These are phyloP conservation scores for Lodderomyces margitis DNA, from an alignment of 1,139 yeast species.

Conservation along the genomic window DNA sequence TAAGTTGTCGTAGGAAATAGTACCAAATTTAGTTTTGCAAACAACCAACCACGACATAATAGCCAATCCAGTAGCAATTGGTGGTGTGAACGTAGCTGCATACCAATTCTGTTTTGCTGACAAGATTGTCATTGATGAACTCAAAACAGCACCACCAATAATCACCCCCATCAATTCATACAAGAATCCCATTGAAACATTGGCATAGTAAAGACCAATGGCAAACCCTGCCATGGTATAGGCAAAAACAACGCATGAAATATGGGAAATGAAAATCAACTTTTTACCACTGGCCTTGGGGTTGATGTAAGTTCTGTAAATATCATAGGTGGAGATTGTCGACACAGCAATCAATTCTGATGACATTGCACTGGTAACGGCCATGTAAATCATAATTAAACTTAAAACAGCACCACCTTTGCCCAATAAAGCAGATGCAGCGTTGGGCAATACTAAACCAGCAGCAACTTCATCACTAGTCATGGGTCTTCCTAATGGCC, in stretches of 20 bases:
- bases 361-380: conserved; percentile 77
- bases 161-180: conserved; percentile 86
- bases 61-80: conserved; percentile 60
- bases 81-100: conserved; percentile 62
- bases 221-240: conserved; percentile 78
- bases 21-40: conserved; percentile 52
- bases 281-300: conserved; percentile 74
- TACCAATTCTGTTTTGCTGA: conserved; percentile 63
- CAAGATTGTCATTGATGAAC: conserved; percentile 68
- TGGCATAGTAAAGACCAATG: conserved; percentile 77
- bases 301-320: conserved; percentile 75
- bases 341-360: conserved; percentile 89
- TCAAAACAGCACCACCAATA: conserved; percentile 82
- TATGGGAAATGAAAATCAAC: conserved; percentile 66
- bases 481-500: conserved; percentile 75
- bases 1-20: conserved; percentile 59
- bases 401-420: conserved; percentile 85
- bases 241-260: conserved; percentile 62
- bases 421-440: conserved; percentile 82
- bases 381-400: conserved; percentile 76
- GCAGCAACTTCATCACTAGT: conserved; percentile 68
- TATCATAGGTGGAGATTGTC: conserved; percentile 79
- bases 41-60: conserved; percentile 66
- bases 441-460: conserved; percentile 82
- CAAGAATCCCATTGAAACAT: conserved; percentile 80